Conservation (phyloP, 192 early-diverging fungal genomes). For the Coemansia aciculifera region DNA sequence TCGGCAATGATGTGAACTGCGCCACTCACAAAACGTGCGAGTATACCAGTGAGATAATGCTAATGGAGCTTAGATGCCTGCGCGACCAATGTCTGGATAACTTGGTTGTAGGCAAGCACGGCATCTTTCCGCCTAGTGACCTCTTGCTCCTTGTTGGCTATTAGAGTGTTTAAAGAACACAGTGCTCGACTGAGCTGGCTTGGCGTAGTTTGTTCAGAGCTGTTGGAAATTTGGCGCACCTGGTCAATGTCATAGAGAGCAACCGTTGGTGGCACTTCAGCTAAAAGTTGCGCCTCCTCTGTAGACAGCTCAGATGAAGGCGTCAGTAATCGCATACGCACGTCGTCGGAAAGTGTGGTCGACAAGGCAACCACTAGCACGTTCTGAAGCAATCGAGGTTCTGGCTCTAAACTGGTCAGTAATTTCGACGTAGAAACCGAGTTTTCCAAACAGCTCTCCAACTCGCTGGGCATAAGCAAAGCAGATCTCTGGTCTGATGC, state of each 20-base stretch:
- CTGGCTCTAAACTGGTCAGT: background rate
- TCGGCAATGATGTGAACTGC: background rate
- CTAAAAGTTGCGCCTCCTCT: background rate
- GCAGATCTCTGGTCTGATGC: background rate
- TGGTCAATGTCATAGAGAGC: constrained; percentile 16
- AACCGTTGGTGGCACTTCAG: background rate
- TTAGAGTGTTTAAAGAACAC: constrained; percentile 19
- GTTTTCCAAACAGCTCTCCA: background rate
- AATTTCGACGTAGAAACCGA: no score
- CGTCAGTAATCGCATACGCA: constrained; percentile 8
- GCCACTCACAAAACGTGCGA: background rate
- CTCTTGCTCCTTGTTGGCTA: constrained; percentile 18
- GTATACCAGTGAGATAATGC: background rate
- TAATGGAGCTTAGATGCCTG: constrained; percentile 46
- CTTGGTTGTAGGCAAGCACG: constrained; percentile 45
- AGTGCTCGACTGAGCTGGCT: constrained; percentile 22
- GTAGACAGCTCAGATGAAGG: constrained; percentile 13
- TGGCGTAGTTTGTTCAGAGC: background rate
- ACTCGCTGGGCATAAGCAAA: background rate
- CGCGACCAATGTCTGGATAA: constrained; percentile 45
- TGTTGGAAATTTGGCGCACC: constrained; percentile 17
- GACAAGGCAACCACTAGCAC: constrained; percentile 17
- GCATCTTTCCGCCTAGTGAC: constrained; percentile 29
- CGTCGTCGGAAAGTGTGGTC: constrained; percentile 2
- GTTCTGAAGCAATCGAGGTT: constrained; percentile 39